Conservation (phyloP, 176 grass and related monocot species). For the Tuctoria greenei region DNA sequence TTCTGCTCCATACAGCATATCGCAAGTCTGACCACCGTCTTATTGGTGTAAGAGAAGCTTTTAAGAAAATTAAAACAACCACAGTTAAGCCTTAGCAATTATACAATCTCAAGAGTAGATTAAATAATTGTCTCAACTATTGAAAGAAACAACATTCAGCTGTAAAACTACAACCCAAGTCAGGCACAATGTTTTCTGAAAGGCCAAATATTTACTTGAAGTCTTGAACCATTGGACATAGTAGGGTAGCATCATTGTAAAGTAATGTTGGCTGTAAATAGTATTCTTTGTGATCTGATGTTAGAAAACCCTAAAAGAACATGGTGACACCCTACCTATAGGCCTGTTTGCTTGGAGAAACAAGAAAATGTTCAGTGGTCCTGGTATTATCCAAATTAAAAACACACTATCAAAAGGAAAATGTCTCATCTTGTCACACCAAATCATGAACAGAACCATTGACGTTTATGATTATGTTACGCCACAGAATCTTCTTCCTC, state of each 20-base stretch:
- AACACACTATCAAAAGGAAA: neutral
- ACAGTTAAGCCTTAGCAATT: neutral
- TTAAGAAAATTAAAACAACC: neutral
- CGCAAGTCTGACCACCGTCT: no score
- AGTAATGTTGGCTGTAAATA: neutral
- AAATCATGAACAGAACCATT: neutral
- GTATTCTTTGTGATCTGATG: neutral
- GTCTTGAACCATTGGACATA: neutral
- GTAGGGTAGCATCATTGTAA: neutral
- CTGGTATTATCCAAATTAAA: neutral
- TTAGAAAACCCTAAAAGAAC: neutral
- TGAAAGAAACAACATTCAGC: neutral
- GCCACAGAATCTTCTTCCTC: neutral
- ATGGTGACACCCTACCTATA: neutral
- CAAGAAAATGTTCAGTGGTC: neutral
- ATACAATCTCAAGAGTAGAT: neutral
- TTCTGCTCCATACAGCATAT: no score
- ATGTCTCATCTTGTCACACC: neutral
- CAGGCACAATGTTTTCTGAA: neutral
- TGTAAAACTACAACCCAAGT: neutral
- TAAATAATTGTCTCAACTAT: neutral
- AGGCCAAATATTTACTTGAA: neutral
- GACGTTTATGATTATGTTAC: neutral
- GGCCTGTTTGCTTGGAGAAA: neutral
- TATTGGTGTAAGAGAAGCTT: neutral